Evolutionary conservation across 192 early-diverging fungal species (phyloP), one percentile per base, ranked within the genome.

Genomic region (Powellomyces hirtus): DNA sequence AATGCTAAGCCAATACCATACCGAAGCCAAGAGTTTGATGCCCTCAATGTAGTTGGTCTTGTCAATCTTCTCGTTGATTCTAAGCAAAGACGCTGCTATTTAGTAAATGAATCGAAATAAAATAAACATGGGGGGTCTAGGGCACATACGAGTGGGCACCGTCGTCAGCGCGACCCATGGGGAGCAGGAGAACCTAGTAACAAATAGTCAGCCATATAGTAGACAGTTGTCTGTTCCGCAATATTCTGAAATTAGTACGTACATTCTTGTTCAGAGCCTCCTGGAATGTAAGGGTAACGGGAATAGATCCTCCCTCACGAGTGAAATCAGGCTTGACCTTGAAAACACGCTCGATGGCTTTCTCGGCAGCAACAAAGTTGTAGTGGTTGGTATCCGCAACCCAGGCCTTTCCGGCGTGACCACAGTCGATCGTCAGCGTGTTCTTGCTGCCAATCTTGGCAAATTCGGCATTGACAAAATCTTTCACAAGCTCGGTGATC

Each of bases 201-300:
- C 11, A n/a, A n/a, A n/a, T n/a, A n/a, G n/a, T n/a, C n/a, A n/a
- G n/a, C n/a, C n/a, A n/a, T n/a, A n/a, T n/a, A n/a, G n/a, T n/a
- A 56, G 10, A 56, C 20, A 11, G 31, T 16, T n/a, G 31, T 56
- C n/a, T 20, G n/a, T n/a, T n/a, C n/a, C n/a, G n/a, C n/a, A n/a
- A n/a, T n/a, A n/a, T n/a, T n/a, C n/a, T n/a, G n/a, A n/a, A n/a
- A n/a, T n/a, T n/a, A 11, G 18, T 0, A 26, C 49, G 14, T 59
- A 77, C 82, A 71, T 89, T 94, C 81, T 90, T 91, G 59, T 90
- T 77, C 22, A 98, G 80, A 38, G 91, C 90, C 72, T 98, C 94
- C 85, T 98, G 94, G 85, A 98, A 98, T 5, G 92, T 94, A 60
- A 98, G 82, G 8, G 97, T 98, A 14, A 98, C 95, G 24, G 97